phyloP scores from a whole-genome alignment of 495 filamentous ascomycete genomes.

The Jackrogersella minutella region DNA sequence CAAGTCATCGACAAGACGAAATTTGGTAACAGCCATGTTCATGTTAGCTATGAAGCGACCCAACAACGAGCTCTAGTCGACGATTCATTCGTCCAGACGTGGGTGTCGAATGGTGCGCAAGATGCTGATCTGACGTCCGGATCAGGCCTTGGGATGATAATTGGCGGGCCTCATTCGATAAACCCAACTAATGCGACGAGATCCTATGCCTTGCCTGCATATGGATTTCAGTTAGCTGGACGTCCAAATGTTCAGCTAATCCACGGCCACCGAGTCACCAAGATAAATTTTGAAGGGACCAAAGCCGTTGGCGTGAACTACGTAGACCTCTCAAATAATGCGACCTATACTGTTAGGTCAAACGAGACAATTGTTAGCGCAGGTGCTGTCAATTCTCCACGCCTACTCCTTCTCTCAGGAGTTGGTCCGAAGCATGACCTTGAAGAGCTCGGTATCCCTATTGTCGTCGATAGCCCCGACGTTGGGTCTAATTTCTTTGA shows the following conservation, averaged over 20 bases:
- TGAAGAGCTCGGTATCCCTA: constrained; percentile 52
- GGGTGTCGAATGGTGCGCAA: constrained; percentile 12
- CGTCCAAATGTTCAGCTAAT: constrained; percentile 52
- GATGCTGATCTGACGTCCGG: constrained; percentile 19
- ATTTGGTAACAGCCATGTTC: constrained; percentile 13
- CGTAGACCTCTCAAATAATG: constrained; percentile 55
- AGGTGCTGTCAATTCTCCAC: constrained; percentile 62
- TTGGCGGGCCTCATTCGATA: constrained; percentile 15
- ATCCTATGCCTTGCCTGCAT: constrained; percentile 46
- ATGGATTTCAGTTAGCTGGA: constrained; percentile 38
- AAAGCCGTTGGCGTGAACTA: constrained; percentile 49
- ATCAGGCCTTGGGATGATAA: constrained; percentile 19
- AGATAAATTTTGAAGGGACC: constrained; percentile 51
- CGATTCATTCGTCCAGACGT: constrained; percentile 14
- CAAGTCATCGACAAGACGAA: constrained; percentile 13
- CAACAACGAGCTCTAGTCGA: constrained; percentile 4
- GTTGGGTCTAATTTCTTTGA: constrained; percentile 61
- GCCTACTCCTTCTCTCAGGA: constrained; percentile 65
- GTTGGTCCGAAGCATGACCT: constrained; percentile 60
- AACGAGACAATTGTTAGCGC: constrained; percentile 63
- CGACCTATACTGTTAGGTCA: constrained; percentile 53
- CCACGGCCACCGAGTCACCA: constrained; percentile 50
- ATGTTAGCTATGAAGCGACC: constrained; percentile 13
- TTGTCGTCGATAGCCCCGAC: constrained; percentile 54
- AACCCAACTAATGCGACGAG: constrained; percentile 10